Evolutionary conservation across 2,329 filamentous ascomycete species (phyloP).

Genomic region (Paracorniculantispora psalliotae): DNA sequence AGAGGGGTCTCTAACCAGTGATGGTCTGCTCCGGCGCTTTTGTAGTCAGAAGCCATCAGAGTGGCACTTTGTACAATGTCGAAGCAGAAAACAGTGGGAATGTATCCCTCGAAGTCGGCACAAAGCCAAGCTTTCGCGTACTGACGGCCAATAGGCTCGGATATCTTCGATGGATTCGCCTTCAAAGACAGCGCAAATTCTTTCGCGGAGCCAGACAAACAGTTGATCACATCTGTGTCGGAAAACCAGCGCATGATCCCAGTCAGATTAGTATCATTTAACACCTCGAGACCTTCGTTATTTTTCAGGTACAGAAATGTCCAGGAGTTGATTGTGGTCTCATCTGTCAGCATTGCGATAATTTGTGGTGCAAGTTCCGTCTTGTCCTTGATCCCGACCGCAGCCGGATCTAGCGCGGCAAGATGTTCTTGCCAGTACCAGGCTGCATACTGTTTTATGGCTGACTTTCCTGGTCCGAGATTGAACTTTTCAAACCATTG

Average conservation of each 20-base stretch:
- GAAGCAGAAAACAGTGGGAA: slow-evolving; percentile 38
- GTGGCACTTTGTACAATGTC: slow-evolving; percentile 39
- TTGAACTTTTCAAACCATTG: slow-evolving; percentile 25
- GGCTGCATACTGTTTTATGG: slow-evolving; percentile 35
- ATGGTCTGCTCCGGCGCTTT: slow-evolving; percentile 31
- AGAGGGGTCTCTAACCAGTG: slow-evolving; percentile 34
- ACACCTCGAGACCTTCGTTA: slow-evolving; percentile 37
- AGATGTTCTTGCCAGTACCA: slow-evolving; percentile 44
- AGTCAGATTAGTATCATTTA: slow-evolving; percentile 35
- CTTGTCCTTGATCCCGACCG: slow-evolving; percentile 26
- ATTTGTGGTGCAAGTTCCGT: slow-evolving; percentile 28
- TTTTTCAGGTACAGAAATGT: slow-evolving; percentile 36
- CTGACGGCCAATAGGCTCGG: slow-evolving; percentile 33
- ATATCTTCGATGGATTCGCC: slow-evolving; percentile 25
- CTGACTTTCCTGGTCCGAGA: slow-evolving; percentile 23
- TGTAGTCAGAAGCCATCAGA: slow-evolving; percentile 33
- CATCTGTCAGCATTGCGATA: slow-evolving; percentile 34
- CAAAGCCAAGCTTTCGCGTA: slow-evolving; percentile 37
- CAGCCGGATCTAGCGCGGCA: slow-evolving; percentile 27
- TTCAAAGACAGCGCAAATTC: slow-evolving; percentile 27
- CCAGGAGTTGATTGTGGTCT: slow-evolving; percentile 34
- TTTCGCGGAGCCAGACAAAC: slow-evolving; percentile 16
- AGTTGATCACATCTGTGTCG: slow-evolving; percentile 18
- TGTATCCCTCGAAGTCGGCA: slow-evolving; percentile 29
- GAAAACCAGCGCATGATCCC: slow-evolving; percentile 27